These are phyloP conservation scores for Sarcocystis neurona DNA, from an alignment of 169 alveolate species.

Conservation along the genomic window DNA sequence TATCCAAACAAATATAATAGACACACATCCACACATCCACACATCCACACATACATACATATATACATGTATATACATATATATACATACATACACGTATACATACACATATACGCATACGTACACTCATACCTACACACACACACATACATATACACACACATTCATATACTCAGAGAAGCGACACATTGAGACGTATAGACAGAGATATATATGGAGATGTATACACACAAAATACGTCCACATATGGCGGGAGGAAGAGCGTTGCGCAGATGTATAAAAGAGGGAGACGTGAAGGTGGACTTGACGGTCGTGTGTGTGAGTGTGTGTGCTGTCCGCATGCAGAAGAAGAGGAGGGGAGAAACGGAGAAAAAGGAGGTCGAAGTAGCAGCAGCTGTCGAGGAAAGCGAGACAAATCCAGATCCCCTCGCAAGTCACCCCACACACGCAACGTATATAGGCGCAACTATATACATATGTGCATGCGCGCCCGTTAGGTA, in stretches of 20 bases:
- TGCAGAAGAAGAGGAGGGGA: too few species aligned
- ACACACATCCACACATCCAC: not conserved
- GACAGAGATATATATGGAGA: not conserved
- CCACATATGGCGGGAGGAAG: not conserved
- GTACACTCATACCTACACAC: not conserved
- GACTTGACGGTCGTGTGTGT: too few species aligned
- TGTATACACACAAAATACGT: not conserved
- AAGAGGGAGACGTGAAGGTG: not conserved
- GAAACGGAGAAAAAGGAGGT: too few species aligned
- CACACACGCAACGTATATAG: too few species aligned
- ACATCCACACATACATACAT: not conserved
- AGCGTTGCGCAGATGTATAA: not conserved
- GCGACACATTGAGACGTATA: not conserved
- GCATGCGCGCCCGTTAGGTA: too few species aligned
- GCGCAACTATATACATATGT: too few species aligned
- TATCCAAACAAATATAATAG: not conserved
- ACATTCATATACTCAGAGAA: too few species aligned
- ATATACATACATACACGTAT: not conserved
- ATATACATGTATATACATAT: not conserved
- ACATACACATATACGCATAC: not conserved
- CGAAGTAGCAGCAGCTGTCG: too few species aligned
- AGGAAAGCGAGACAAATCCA: too few species aligned
- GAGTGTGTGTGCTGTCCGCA: too few species aligned
- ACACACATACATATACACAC: too few species aligned
- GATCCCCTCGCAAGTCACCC: too few species aligned